Evolutionary conservation across 306 rosid genomes (phyloP).

Genomic region (Echinosophora koreensis): DNA sequence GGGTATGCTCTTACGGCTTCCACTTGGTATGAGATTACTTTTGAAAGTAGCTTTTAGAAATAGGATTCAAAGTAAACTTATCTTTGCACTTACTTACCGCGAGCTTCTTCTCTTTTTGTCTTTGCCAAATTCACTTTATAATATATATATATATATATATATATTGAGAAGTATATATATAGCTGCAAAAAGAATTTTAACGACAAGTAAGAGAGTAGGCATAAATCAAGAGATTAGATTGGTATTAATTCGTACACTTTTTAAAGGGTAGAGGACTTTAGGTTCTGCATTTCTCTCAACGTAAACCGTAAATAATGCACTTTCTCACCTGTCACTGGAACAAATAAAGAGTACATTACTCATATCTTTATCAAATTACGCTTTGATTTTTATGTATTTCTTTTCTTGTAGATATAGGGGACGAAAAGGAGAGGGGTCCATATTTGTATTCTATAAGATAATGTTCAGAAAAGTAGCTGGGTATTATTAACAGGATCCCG

Average conservation of each 20-base stretch:
- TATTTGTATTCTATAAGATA: conserved; percentile 3
- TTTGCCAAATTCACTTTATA: neutral
- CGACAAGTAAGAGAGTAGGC: neutral
- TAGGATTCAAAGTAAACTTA: conserved; percentile 17
- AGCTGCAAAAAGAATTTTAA: conserved; percentile 3
- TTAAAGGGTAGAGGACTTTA: neutral
- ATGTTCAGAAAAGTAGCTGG: neutral
- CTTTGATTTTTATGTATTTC: neutral
- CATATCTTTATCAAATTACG: conserved; percentile 28
- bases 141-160: neutral
- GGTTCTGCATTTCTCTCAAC: neutral
- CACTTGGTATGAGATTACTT: conserved; percentile 1
- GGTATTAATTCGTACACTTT: neutral
- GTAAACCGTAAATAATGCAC: neutral
- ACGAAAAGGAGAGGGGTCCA: conserved; percentile 35
- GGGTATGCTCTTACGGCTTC: neutral
- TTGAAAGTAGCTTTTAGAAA: conserved; percentile 22
- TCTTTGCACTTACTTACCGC: conserved; percentile 3
- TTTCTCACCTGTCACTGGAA: neutral
- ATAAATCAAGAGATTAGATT: neutral
- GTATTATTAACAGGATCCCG: neutral
- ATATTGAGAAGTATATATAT: neutral
- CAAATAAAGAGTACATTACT: neutral
- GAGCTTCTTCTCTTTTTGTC: conserved; percentile 35
- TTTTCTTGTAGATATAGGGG: neutral